Percentiles rank a stretch among this genome's conserved stretches.
Conservation (phyloP, 805 yeast genomes). For the Candida pini region DNA sequence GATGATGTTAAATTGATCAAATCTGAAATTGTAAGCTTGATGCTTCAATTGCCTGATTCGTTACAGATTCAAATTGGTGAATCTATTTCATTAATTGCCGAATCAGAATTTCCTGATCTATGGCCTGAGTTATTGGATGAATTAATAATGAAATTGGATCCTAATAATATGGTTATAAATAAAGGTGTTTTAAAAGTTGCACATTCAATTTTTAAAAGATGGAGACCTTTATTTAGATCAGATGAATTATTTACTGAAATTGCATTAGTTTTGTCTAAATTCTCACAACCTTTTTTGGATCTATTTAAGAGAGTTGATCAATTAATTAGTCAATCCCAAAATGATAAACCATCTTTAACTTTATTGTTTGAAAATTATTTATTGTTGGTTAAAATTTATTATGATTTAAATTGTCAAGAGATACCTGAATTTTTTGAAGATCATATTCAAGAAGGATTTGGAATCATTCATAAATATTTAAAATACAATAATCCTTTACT, state of each 20-base stretch:
- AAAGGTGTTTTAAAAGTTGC: constrained; percentile 88
- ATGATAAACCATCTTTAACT: constrained; percentile 45
- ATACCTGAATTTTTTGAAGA: constrained; percentile 98
- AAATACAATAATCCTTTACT: constrained; percentile 50
- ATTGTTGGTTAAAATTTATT: constrained; percentile 73
- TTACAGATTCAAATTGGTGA: constrained; percentile 94
- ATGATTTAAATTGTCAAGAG: constrained; percentile 95
- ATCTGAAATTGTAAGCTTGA: constrained; percentile 71
- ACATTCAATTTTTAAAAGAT: constrained; percentile 91
- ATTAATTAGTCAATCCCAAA: constrained; percentile 42
- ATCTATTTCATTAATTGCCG: constrained; percentile 87
- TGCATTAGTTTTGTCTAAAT: constrained; percentile 76
- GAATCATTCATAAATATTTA: constrained; percentile 75
- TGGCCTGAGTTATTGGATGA: constrained; percentile 80
- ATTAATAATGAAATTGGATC: constrained; percentile 59
- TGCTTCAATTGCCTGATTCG: constrained; percentile 75
- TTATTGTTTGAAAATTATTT: constrained; percentile 66
- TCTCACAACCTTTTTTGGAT: constrained; percentile 72
- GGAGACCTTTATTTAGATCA: constrained; percentile 92
- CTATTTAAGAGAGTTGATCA: constrained; percentile 64
- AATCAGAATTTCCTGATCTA: constrained; percentile 86
- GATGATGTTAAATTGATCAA: constrained; percentile 67
- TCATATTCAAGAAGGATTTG: constrained; percentile 71
- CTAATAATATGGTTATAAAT: constrained; percentile 64
- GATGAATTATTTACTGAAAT: constrained; percentile 88